Percentiles rank a stretch among this genome's conserved stretches.
Evolutionary conservation across 1,139 yeast genomes (phyloP).

Genomic region (Scheffersomyces segobiensis): DNA sequence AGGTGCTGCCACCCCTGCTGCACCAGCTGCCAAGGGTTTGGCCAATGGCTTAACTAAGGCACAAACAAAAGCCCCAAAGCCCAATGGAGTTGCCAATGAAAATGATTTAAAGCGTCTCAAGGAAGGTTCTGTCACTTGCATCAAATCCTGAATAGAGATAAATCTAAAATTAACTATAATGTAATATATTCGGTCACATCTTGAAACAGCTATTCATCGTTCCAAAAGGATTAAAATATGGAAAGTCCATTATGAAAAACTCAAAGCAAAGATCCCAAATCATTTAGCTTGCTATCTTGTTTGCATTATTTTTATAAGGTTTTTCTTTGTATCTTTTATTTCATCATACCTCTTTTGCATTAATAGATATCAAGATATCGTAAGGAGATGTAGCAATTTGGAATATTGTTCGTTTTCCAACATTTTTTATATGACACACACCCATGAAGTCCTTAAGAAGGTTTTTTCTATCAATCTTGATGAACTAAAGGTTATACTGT

Average conservation of each 20-base stretch:
- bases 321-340: conserved; percentile 1
- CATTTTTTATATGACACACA: no score
- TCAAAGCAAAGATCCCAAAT: background rate
- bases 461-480: no score
- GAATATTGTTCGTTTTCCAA: background rate
- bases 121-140: conserved; percentile 74
- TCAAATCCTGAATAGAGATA: conserved; percentile 26
- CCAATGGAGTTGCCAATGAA: conserved; percentile 11
- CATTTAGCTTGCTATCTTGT: background rate
- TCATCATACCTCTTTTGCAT: conserved; percentile 9
- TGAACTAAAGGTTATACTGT: no score
- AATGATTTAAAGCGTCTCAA: conserved; percentile 54
- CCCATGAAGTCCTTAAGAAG: no score
- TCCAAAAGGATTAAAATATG: background rate
- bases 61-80: background rate
- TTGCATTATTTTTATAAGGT: background rate
- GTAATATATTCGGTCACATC: background rate
- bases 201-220: background rate
- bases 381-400: background rate
- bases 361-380: conserved; percentile 10
- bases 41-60: conserved; percentile 9
- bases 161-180: background rate
- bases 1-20: conserved; percentile 41
- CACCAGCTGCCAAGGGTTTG: conserved; percentile 13
- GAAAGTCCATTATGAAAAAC: no score